Conservation (phyloP, 768 basidiomycete species). For the Macrocybe gigantea region DNA sequence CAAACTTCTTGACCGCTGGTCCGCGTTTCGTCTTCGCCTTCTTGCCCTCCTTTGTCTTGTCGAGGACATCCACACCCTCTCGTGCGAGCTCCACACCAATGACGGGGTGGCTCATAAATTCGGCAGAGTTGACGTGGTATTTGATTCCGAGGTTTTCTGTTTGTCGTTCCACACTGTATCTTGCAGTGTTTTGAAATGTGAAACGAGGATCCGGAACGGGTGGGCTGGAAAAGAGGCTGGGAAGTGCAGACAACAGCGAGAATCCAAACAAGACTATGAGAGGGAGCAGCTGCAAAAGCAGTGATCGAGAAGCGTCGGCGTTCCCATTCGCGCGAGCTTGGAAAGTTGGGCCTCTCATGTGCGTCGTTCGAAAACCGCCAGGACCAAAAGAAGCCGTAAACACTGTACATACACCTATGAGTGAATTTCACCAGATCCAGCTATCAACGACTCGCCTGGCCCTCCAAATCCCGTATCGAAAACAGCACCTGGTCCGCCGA, state of each 20-base stretch:
- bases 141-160: constrained; percentile 66
- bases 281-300: constrained; percentile 76
- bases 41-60: constrained; percentile 17
- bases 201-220: constrained; percentile 76
- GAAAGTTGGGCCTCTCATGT: constrained; percentile 40
- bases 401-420: constrained; percentile 27
- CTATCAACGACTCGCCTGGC: constrained; percentile 32
- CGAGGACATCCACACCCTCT: constrained; percentile 30
- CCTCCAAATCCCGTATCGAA: constrained; percentile 48
- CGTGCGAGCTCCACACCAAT: constrained; percentile 69
- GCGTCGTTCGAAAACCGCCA: constrained; percentile 74
- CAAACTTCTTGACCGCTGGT: constrained; percentile 55
- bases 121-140: constrained; percentile 79
- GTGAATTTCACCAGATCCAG: neutral
- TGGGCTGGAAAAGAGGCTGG: constrained; percentile 63
- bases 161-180: constrained; percentile 63
- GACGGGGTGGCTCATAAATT: constrained; percentile 71
- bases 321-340: constrained; percentile 17
- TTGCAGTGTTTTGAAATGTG: constrained; percentile 56
- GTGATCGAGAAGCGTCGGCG: constrained; percentile 43
- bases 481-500: constrained; percentile 66
- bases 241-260: constrained; percentile 77
- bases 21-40: constrained; percentile 22
- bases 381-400: constrained; percentile 79
- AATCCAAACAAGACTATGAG: constrained; percentile 80